Evolutionary conservation across 306 rosid genomes (phyloP), one percentile per base, ranked within the genome.

Genomic region (Medicago truncatula): DNA sequence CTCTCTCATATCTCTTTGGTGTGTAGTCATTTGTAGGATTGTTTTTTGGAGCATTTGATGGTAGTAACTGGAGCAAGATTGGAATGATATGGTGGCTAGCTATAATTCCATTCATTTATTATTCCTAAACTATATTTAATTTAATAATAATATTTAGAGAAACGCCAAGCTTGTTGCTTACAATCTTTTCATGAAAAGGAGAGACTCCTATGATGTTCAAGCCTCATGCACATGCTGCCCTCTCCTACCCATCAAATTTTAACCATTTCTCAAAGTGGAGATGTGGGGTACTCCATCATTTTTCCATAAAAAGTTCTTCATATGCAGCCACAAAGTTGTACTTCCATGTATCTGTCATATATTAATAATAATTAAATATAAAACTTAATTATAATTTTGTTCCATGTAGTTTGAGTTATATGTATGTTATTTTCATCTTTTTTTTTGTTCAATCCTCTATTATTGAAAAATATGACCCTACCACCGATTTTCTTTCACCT

Each of bases 101-200:
- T 82, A 74, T 80, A 43, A 59, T 21, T 67, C 74, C 76, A 77
- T 80, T 82, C 89, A 86, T 84, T 81, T 88, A 83, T 75, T 83
- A 83, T 75, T 83, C 84, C 82, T 34, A 81, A 84, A 85, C 81
- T 73, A 76, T 59, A 50, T 21, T 21, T 38, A 34, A n/a, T n/a
- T 54, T 38, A 34, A 74, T 82, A 78, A 78, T 72, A 74, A 74
- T 76, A 76, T 67, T 4, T 75, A 15, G 64, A 41, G 71, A 88
- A 90, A 86, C 79, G 88, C 87, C 85, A 93, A 87, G 76, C 61
- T 82, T 60, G 79, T 78, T 82, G 78, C 85, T 92, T 73, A 85
- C 76, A 86, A 86, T 60, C 75, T 81, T 89, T 92, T 81, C 88
- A 87, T 93, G 85, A 91, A 93, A 93, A 89, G 93, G 70, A 88